Percentiles rank a stretch among this genome's conserved stretches.
phyloP scores from a whole-genome alignment of 768 basidiomycete genomes.

The Hypholoma fasciculare region DNA sequence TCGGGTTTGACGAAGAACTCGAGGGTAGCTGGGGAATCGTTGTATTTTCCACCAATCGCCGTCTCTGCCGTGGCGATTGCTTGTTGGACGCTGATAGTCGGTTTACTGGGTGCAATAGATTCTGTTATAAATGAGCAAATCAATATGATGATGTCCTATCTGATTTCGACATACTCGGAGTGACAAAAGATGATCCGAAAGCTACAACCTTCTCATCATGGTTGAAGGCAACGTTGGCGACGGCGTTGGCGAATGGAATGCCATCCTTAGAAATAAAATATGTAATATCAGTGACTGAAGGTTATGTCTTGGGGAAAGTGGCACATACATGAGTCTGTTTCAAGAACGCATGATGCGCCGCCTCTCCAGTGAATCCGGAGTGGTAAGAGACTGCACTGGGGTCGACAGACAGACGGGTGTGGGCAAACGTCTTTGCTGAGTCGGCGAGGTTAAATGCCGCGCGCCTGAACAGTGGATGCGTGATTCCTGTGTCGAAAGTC shows the following conservation, averaged over 20 bases:
- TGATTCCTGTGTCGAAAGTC: constrained; percentile 31
- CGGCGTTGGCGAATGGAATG: constrained; percentile 32
- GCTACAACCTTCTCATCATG: constrained; percentile 26
- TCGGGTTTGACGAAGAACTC: constrained; percentile 46
- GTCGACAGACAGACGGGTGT: constrained; percentile 23
- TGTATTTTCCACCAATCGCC: constrained; percentile 41
- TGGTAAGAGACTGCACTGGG: constrained; percentile 21
- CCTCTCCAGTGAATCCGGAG: constrained; percentile 25
- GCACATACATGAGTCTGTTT: constrained; percentile 24
- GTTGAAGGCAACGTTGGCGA: constrained; percentile 35
- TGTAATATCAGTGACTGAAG: too few relatives aligned
- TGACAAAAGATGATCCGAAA: constrained; percentile 31
- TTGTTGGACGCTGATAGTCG: constrained; percentile 36
- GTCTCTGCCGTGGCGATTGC: constrained; percentile 34
- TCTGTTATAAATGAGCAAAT: constrained; percentile 15
- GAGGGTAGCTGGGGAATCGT: constrained; percentile 37
- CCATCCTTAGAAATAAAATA: constrained; percentile 21
- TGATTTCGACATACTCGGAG: constrained; percentile 8
- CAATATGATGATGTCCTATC: neutral
- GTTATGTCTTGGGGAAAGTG: too few relatives aligned
- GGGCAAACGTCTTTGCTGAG: constrained; percentile 24
- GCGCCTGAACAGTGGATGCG: constrained; percentile 28
- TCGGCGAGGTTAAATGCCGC: constrained; percentile 20
- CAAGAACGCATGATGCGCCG: constrained; percentile 27
- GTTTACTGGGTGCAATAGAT: constrained; percentile 36